These are phyloP conservation scores for Arabidopsis lyrata DNA, from an alignment of 441 rosid genomes.

Conservation along the genomic window DNA sequence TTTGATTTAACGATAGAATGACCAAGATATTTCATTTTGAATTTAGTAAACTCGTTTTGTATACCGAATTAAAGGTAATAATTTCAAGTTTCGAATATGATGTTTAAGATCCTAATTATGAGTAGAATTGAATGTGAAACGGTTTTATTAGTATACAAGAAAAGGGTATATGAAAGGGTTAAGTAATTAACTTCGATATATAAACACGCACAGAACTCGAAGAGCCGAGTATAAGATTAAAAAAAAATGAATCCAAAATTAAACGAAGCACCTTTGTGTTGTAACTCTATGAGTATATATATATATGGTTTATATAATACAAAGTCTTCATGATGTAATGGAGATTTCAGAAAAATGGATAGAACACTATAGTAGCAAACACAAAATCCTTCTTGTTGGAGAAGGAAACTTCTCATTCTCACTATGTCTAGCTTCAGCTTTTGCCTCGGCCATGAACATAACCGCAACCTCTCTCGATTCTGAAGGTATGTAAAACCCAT, in stretches of 20 bases:
- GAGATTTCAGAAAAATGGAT: constrained; percentile 37
- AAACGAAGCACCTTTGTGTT: constrained; percentile 16
- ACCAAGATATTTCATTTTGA: too few relatives aligned
- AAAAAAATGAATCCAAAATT: constrained; percentile 16
- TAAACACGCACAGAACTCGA: constrained; percentile 32
- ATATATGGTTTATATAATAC: background rate
- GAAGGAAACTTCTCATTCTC: constrained; percentile 57
- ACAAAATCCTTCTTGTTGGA: constrained; percentile 50
- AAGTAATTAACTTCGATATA: constrained; percentile 7
- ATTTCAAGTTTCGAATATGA: background rate
- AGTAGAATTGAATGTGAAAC: constrained; percentile 22
- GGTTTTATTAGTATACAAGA: background rate
- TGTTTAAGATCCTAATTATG: background rate
- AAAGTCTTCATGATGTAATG: constrained; percentile 10
- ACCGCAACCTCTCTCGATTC: constrained; percentile 62
- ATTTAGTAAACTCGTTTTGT: constrained; percentile 6
- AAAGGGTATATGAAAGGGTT: constrained; percentile 30
- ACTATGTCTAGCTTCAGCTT: constrained; percentile 49
- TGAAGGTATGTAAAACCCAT: constrained; percentile 30
- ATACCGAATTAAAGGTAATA: background rate
- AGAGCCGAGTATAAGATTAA: constrained; percentile 20
- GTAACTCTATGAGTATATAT: constrained; percentile 9
- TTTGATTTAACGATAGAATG: background rate
- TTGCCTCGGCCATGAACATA: constrained; percentile 53
- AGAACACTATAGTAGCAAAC: constrained; percentile 47